These are phyloP conservation scores for Pholiota microspora DNA, from an alignment of 768 basidiomycete genomes.

Conservation along the genomic window DNA sequence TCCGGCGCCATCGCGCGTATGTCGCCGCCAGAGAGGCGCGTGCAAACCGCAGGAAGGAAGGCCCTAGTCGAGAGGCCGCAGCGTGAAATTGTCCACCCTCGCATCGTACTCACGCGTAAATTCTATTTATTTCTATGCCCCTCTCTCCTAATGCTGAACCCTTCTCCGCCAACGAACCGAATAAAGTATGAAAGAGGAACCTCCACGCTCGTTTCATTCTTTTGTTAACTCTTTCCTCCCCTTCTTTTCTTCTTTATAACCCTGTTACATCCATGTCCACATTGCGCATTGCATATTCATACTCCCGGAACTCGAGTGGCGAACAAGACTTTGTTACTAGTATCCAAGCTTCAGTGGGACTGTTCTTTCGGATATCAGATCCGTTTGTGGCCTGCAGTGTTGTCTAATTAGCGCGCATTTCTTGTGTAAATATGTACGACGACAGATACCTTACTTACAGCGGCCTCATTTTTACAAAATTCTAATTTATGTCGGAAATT, in stretches of 20 bases:
- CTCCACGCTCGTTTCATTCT: not conserved
- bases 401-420: not conserved
- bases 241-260: not conserved
- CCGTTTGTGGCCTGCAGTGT: not conserved
- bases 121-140: not conserved
- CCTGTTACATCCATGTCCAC: slow-evolving; percentile 3
- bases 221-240: not conserved
- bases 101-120: not conserved
- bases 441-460: no score
- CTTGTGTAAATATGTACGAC: not conserved
- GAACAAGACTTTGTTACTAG: slow-evolving; percentile 4
- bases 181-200: not conserved
- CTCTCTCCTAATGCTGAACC: not conserved
- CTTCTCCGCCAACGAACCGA: not conserved
- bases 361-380: not conserved
- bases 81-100: not conserved
- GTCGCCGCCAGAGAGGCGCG: not conserved
- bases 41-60: not conserved
- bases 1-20: slow-evolving; percentile 24
- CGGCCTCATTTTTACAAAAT: no score
- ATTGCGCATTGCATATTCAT: not conserved
- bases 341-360: not conserved
- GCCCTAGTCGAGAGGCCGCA: not conserved
- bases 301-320: not conserved
- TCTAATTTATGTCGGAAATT: no score